Evolutionary conservation across 1,284 basidiomycete genomes (phyloP).

Genomic region (Pseudozyma flocculosa): DNA sequence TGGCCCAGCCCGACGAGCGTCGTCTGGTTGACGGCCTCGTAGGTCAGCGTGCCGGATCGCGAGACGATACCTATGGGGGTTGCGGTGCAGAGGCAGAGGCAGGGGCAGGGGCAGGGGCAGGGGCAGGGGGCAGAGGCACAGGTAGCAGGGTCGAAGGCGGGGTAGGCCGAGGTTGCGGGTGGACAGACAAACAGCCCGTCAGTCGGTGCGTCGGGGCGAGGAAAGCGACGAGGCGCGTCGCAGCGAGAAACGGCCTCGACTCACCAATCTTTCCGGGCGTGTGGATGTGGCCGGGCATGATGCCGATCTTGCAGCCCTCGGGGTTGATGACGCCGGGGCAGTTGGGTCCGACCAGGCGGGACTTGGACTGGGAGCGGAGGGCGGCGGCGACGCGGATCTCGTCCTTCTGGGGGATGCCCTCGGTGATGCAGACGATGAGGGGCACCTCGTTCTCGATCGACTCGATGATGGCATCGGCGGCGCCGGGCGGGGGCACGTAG

Average conservation of each 20-base stretch:
- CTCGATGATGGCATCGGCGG: slow-evolving; percentile 57
- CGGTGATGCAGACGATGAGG: slow-evolving; percentile 56
- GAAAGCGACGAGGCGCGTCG: no score
- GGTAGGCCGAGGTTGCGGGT: no score
- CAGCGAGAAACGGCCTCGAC: no score
- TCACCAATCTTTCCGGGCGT: slow-evolving; percentile 72
- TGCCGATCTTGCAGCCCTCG: slow-evolving; percentile 96
- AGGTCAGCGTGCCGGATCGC: slow-evolving; percentile 55
- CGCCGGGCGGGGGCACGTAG: slow-evolving; percentile 56
- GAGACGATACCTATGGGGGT: slow-evolving; percentile 80
- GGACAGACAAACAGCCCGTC: no score
- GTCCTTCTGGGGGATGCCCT: slow-evolving; percentile 57
- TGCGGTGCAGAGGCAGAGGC: no score
- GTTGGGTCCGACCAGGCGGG: slow-evolving; percentile 81
- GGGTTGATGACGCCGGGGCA: slow-evolving; percentile 98
- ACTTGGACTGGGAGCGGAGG: slow-evolving; percentile 88
- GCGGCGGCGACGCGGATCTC: slow-evolving; percentile 77
- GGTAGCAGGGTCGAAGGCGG: no score
- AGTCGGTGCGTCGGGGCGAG: no score
- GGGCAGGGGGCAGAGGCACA: no score
- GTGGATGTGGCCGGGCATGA: slow-evolving; percentile 98
- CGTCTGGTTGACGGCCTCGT: slow-evolving; percentile 69
- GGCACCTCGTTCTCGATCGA: slow-evolving; percentile 56
- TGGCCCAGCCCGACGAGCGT: slow-evolving; percentile 95
- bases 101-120: no score